Evolutionary conservation across 1,284 basidiomycete species (phyloP).

Genomic region (Sporisorium exsertum): DNA sequence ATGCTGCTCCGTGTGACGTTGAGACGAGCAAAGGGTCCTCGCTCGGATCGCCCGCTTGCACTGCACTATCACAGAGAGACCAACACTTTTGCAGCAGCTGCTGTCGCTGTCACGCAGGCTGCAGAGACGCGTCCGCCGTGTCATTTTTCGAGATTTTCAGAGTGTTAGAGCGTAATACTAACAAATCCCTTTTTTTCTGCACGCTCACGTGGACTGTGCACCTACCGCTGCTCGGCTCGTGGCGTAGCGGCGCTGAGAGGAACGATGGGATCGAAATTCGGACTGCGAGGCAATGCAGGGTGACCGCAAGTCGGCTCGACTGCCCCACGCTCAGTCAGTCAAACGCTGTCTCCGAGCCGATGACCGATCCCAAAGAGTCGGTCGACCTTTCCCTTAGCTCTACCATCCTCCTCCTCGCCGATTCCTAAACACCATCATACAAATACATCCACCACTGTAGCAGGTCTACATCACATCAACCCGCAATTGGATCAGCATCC

Average conservation of each 20-base stretch:
- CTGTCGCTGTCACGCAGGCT: neutral
- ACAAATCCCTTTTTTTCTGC: neutral
- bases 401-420: neutral
- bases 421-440: neutral
- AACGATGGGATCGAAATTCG: neutral
- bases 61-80: constrained; percentile 6
- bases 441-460: neutral
- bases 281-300: constrained; percentile 11
- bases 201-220: no score
- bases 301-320: constrained; percentile 6
- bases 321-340: constrained; percentile 1
- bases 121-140: neutral
- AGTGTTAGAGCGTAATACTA: neutral
- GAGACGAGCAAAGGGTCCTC: neutral
- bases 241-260: no score
- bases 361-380: neutral
- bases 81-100: constrained; percentile 11
- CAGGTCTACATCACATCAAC: neutral
- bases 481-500: neutral
- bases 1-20: constrained; percentile 4
- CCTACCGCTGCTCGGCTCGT: no score
- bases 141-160: neutral
- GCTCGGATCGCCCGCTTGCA: constrained; percentile 10
- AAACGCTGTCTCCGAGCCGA: neutral
- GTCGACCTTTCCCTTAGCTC: neutral